Evolutionary conservation across 768 basidiomycete genomes (phyloP).

Genomic region (Cystobasidium ongulense): DNA sequence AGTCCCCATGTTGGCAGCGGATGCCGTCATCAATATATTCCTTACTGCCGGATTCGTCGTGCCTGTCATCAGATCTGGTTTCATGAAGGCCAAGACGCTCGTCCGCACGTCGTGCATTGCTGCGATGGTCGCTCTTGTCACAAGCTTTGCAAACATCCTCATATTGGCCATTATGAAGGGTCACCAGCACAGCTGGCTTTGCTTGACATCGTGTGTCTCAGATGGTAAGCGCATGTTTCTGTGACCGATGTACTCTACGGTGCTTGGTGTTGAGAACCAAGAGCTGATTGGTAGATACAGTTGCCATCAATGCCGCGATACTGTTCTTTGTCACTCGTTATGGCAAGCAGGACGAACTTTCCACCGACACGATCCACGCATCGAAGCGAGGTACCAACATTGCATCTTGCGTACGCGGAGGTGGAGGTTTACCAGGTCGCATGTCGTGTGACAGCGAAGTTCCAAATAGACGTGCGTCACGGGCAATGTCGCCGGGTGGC

Average conservation of each 20-base stretch:
- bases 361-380: background rate
- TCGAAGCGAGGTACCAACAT: background rate
- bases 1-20: slow-evolving; percentile 26
- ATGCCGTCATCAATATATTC: slow-evolving; percentile 36
- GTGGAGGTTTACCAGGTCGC: background rate
- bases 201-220: slow-evolving; percentile 18
- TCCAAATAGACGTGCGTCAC: background rate
- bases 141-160: slow-evolving; percentile 37
- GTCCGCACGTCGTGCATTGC: slow-evolving; percentile 45
- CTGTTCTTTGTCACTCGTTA: slow-evolving; percentile 17
- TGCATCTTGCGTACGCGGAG: background rate
- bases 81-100: slow-evolving; percentile 30
- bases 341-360: background rate
- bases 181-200: slow-evolving; percentile 21
- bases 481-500: background rate
- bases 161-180: slow-evolving; percentile 24
- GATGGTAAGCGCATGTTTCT: slow-evolving; percentile 3
- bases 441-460: background rate
- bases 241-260: background rate
- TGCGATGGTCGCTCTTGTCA: slow-evolving; percentile 50
- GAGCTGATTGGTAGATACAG: no score
- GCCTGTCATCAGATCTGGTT: slow-evolving; percentile 28
- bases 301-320: slow-evolving; percentile 18
- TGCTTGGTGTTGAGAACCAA: background rate
- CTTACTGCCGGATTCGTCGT: slow-evolving; percentile 34